Percentiles rank a stretch among this genome's conserved stretches.
Conservation (phyloP, 2,329 filamentous ascomycete genomes). For the Fusarium verticillioides region DNA sequence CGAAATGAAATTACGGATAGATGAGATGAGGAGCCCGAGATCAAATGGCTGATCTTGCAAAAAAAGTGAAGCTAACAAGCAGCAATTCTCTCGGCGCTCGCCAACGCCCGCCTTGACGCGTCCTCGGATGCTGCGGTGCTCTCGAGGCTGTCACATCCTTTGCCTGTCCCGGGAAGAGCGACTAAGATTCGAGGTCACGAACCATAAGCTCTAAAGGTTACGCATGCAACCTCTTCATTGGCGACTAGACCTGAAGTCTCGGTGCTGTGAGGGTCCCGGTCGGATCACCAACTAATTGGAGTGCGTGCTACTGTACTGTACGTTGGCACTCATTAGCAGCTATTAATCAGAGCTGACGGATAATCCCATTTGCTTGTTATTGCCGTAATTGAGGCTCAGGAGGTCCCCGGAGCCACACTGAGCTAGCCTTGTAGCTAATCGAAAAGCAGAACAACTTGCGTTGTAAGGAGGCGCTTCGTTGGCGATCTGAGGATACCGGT, state of each 20-base stretch:
- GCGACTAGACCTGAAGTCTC: constrained; percentile 16
- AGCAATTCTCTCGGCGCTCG: constrained; percentile 14
- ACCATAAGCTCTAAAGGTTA: constrained; percentile 32
- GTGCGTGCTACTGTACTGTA: neutral
- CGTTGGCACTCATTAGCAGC: neutral
- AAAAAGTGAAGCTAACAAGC: constrained; percentile 9
- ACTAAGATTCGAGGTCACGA: constrained; percentile 35
- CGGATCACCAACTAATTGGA: constrained; percentile 32
- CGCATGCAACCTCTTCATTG: constrained; percentile 25
- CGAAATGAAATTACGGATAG: constrained; percentile 14
- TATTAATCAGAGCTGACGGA: constrained; percentile 34
- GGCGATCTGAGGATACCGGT: constrained; percentile 7
- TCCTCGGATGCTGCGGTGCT: constrained; percentile 31
- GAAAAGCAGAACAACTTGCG: constrained; percentile 14
- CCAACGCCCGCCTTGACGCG: constrained; percentile 26
- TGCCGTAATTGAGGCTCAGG: constrained; percentile 34
- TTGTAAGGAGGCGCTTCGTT: neutral
- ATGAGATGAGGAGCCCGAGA: constrained; percentile 21
- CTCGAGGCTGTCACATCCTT: constrained; percentile 14
- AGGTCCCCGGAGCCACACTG: constrained; percentile 4
- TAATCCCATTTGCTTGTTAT: constrained; percentile 15
- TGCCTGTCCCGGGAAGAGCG: constrained; percentile 28
- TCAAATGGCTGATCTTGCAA: constrained; percentile 17
- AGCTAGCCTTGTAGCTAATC: constrained; percentile 27
- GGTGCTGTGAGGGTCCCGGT: constrained; percentile 26